Base-by-base conservation (phyloP, 2,329 filamentous ascomycete genomes). In the Colletotrichum zoysiae region DNA sequence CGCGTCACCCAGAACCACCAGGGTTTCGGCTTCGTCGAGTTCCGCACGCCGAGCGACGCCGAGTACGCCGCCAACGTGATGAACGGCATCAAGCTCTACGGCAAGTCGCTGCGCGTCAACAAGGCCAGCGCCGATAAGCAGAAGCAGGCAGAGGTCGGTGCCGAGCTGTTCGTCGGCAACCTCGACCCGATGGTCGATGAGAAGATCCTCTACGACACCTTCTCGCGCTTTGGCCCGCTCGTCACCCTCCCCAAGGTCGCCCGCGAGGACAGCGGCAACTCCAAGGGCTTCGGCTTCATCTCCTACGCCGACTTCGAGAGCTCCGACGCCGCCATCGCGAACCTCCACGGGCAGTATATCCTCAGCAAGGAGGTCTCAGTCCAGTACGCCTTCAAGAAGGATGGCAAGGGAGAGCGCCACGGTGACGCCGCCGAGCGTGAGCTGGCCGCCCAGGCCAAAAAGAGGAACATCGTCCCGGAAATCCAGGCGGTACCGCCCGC, bases 321-420 rank as follows among this genome's bases (percentile, higher is more conserved):
- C 76, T 96, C 94, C 14, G 96, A 99, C 78, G 92, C 94, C 74
- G 95, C 96, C 53, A 94, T 97, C 74, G 88, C 91, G 75, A 96
- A 95, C 80, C 95, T 99, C 92, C 93, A 97, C 80, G 94, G 94
- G 63, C 95, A 98, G 84, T 98, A 96, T 82, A 90, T 99, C 73
- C 95, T 97, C 87, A 97, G 96, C 86, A 97, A 97, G 84, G 93
- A 97, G 82, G 92, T 98, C 77, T 93, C 93, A 3, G 96, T 99
- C 56, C 95, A 98, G 82, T 99, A 98, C 82, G 96, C 96, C 50
- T 98, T 97, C 88, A 99, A 99, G 87, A 98, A 98, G 84, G 96
- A 99, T 78, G 96, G 96, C 76, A 97, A 97, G 84, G 95, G 95
- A 77, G 95, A 98, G 84, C 88, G 96, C 70, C 96, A 99, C 80